Base-by-base conservation (phyloP, 495 filamentous ascomycete species). In the Tuber borchii region DNA sequence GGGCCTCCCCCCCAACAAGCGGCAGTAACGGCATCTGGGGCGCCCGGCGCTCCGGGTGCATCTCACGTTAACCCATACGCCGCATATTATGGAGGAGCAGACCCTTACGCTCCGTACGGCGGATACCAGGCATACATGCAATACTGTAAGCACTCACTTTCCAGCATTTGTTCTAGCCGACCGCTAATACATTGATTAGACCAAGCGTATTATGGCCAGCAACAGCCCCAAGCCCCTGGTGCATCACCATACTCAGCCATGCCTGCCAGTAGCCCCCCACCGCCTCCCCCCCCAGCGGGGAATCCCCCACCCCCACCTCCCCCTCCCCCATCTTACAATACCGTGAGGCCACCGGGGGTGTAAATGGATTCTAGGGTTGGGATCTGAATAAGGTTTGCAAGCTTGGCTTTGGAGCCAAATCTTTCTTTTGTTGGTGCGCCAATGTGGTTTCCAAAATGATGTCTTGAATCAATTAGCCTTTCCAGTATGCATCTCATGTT, bases 31-130 rank as follows among this genome's bases (percentile, higher is more conserved):
- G 83, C 81, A 34, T 76, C 83, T 31, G 81, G 84, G 19, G 82
- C 84, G 26, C 75, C 83, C 19, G 69, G 83, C 12, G 83, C 83
- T 75, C 82, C 86, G 1, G 84, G 80, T 19, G 83, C 86, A 3
- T 87, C 89, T 79, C 96, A 96, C 83, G 88, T 88, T 70, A 90
- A 92, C 39, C 91, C 93, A 74, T 97, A 97, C 83, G 92, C 93
- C 83, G 92, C 93, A 31, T 92, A 94, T 84, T 94, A 95, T 78
- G 86, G 86, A 56, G 86, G 88, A 51, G 85, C 86, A 75, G 95
- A 99, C 78, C 95, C 95, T 0, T 99, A 97, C 83, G 93, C 93
- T 6, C 90, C 92, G 42, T 97, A 96, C 77, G 95, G 95, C 74
- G 95, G 95, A 40, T 95, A 95, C 81, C 84, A 85, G 72, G 87